These are phyloP conservation scores for Glomus cerebriforme DNA, from an alignment of 192 early-diverging fungal genomes.

Conservation along the genomic window DNA sequence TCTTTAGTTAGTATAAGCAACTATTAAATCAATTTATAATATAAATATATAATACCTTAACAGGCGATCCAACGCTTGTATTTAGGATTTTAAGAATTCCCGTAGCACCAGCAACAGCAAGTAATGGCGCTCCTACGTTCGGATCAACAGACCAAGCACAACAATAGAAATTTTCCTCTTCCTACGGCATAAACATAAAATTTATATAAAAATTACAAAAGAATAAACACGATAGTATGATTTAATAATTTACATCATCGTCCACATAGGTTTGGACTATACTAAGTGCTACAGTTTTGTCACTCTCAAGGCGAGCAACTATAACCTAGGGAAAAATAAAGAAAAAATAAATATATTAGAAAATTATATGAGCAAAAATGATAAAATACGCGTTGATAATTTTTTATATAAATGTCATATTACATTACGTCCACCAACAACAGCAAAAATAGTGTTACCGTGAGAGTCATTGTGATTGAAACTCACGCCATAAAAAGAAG, in stretches of 20 bases:
- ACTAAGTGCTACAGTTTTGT: background rate
- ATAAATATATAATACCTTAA: background rate
- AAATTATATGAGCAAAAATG: background rate
- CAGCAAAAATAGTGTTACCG: slow-evolving; percentile 9
- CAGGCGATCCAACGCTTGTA: background rate
- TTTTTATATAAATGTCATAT: background rate
- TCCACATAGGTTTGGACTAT: slow-evolving; percentile 25
- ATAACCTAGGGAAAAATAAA: background rate
- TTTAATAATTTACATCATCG: slow-evolving; percentile 21
- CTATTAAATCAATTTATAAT: background rate
- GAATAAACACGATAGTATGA: background rate
- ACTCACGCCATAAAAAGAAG: slow-evolving; percentile 16
- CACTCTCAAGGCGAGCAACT: background rate
- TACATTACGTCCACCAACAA: slow-evolving; percentile 19
- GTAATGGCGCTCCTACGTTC: background rate
- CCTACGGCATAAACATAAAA: background rate
- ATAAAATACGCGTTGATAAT: background rate
- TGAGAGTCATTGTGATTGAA: slow-evolving; percentile 1
- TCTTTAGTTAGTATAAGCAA: background rate
- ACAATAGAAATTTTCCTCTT: slow-evolving; percentile 27
- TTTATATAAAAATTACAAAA: background rate
- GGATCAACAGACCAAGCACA: slow-evolving; percentile 27
- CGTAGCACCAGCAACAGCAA: slow-evolving; percentile 19
- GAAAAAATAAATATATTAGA: background rate
- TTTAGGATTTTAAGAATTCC: slow-evolving; percentile 16